Evolutionary conservation across 805 yeast species (phyloP), one percentile per base, ranked within the genome.

Genomic region (Schwanniomyces pseudopolymorphus): DNA sequence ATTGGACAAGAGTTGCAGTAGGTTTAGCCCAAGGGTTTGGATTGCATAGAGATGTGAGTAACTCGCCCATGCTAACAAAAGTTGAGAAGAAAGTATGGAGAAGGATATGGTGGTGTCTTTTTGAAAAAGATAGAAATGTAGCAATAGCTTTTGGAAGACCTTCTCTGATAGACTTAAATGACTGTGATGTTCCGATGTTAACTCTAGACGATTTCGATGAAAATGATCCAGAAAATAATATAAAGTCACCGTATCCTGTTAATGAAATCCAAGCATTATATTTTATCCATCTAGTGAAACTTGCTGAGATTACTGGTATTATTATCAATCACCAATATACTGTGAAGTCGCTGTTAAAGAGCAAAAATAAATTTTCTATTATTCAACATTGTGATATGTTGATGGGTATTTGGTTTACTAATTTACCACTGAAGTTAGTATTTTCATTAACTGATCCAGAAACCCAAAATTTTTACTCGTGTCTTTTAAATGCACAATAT

Each of bases 71-170:
- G 14, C 59, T 72, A 17, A 74, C 78, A 40, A 56, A 65, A 21
- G 45, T 63, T 41, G 69, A 72, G 38, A 69, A 67, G 54, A 78
- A 78, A 49, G 59, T 82, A 33, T 81, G 85, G 76, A 76, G 84
- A 53, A 70, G 90, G 37, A 72, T 85, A 11, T 87, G 90, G 89
- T 87, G 95, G 95, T 72, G 81, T 50, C 65, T 88, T 17, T 84
- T 83, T 60, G 79, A 81, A 48, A 82, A 87, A 54, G 96, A 87
- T 63, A 69, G 89, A 20, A 71, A 79, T 35, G 80, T 83, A 8
- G 82, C 90, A 2, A 76, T 85, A 42, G 88, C 90, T 0, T 82
- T 83, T 64, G 91, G 94, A 13, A 72, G 90, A 46, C 94, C 95
- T 0, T 65, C 79, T 5, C 72, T 77, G 55, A 83, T 88, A 41